Evolutionary conservation across 805 yeast species (phyloP).

Genomic region (Candida krabiensis): DNA sequence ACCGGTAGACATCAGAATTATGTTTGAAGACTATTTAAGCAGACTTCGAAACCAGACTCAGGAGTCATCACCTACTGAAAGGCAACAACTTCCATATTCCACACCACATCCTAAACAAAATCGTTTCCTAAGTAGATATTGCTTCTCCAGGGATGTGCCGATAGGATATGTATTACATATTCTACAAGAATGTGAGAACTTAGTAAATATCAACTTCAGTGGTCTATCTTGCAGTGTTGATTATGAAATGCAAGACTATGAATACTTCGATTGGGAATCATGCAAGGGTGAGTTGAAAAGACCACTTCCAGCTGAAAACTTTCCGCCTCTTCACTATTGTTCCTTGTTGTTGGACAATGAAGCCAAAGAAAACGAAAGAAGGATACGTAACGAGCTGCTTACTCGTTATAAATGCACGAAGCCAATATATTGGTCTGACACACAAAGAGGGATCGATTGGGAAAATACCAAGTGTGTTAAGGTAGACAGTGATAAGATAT

Average conservation of each 20-base stretch:
- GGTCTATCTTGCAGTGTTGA: constrained; percentile 65
- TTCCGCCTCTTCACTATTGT: constrained; percentile 17
- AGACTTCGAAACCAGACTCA: background rate
- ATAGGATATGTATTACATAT: constrained; percentile 72
- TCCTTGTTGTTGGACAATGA: constrained; percentile 34
- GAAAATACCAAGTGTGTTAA: constrained; percentile 31
- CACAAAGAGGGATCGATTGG: constrained; percentile 34
- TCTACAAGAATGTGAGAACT: constrained; percentile 63
- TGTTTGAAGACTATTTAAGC: constrained; percentile 6
- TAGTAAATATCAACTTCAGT: constrained; percentile 56
- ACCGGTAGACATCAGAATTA: constrained; percentile 1
- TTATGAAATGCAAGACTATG: constrained; percentile 49
- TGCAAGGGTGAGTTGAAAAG: constrained; percentile 18
- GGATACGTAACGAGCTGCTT: constrained; percentile 19
- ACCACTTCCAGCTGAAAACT: background rate
- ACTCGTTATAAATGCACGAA: constrained; percentile 14
- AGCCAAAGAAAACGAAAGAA: constrained; percentile 14
- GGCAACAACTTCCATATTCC: constrained; percentile 31
- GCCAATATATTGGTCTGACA: constrained; percentile 31
- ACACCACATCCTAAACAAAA: constrained; percentile 60
- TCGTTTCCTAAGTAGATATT: constrained; percentile 59
- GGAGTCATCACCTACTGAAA: background rate
- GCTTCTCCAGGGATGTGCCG: constrained; percentile 74
- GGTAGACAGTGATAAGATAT: constrained; percentile 49
- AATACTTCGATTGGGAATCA: constrained; percentile 35